phyloP scores from a whole-genome alignment of 2,329 filamentous ascomycete species.

The Nakataea oryzae region DNA sequence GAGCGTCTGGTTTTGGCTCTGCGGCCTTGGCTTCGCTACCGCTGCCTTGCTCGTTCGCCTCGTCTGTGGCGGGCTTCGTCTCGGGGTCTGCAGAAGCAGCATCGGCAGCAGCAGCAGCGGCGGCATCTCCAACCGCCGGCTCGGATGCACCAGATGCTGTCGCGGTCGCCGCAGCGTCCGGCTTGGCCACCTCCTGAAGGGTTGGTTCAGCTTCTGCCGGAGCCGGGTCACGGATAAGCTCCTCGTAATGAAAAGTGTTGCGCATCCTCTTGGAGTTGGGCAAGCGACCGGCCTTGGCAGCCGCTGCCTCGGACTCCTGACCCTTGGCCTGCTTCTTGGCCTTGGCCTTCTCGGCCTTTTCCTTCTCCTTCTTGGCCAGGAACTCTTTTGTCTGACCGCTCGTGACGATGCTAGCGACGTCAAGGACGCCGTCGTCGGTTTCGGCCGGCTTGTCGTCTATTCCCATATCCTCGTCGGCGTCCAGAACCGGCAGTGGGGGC shows the following conservation, averaged over 20 bases:
- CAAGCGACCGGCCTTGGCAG: conserved; percentile 47
- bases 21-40: background rate
- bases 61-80: conserved; percentile 1
- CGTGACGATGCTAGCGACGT: conserved; percentile 77
- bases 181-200: background rate
- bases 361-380: conserved; percentile 71
- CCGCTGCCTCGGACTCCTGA: conserved; percentile 40
- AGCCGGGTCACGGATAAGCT: conserved; percentile 40
- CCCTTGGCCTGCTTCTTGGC: conserved; percentile 51
- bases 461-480: conserved; percentile 21
- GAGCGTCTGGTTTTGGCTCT: conserved; percentile 2
- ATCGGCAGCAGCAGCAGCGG: conserved; percentile 4
- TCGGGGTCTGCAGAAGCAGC: background rate
- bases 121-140: conserved; percentile 6
- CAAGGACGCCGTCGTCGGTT: conserved; percentile 63
- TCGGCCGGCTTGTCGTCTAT: conserved; percentile 29
- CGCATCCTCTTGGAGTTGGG: conserved; percentile 63
- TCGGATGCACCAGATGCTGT: conserved; percentile 2
- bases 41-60: background rate
- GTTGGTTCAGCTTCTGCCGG: background rate
- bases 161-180: background rate
- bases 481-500: conserved; percentile 8
- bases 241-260: conserved; percentile 66
- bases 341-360: conserved; percentile 58
- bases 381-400: conserved; percentile 76